Evolutionary conservation across 768 basidiomycete species (phyloP).

Genomic region (Saitozyma podzolica): DNA sequence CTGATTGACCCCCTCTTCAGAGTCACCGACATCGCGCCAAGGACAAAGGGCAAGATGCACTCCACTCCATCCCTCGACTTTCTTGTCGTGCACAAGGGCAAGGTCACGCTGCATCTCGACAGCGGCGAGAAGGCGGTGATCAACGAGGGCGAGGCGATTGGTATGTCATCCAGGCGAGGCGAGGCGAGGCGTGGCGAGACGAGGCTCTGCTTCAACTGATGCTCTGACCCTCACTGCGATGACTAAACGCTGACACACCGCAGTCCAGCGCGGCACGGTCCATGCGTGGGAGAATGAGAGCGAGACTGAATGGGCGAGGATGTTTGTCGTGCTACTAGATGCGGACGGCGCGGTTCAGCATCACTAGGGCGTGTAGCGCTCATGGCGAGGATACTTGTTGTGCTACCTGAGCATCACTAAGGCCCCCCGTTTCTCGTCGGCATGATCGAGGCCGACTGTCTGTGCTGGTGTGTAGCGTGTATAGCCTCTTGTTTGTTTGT

Average conservation of each 20-base stretch:
- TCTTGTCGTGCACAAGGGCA: constrained; percentile 12
- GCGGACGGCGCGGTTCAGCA: neutral
- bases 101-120: constrained; percentile 15
- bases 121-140: constrained; percentile 13
- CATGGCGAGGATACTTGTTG: too few relatives aligned
- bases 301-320: constrained; percentile 12
- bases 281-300: constrained; percentile 21
- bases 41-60: constrained; percentile 16
- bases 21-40: constrained; percentile 17
- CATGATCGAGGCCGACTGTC: too few relatives aligned
- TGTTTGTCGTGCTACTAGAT: constrained; percentile 15
- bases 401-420: too few relatives aligned
- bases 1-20: neutral
- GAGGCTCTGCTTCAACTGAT: too few relatives aligned
- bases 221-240: too few relatives aligned
- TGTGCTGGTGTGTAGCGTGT: too few relatives aligned
- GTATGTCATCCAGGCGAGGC: neutral
- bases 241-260: neutral
- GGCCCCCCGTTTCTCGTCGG: too few relatives aligned
- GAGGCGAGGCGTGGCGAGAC: neutral
- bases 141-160: constrained; percentile 18
- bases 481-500: too few relatives aligned
- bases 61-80: constrained; percentile 12
- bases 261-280: constrained; percentile 12
- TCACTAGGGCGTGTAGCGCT: too few relatives aligned